phyloP scores from a whole-genome alignment of 352 stramenopile species.

The Phytophthora kernoviae region DNA sequence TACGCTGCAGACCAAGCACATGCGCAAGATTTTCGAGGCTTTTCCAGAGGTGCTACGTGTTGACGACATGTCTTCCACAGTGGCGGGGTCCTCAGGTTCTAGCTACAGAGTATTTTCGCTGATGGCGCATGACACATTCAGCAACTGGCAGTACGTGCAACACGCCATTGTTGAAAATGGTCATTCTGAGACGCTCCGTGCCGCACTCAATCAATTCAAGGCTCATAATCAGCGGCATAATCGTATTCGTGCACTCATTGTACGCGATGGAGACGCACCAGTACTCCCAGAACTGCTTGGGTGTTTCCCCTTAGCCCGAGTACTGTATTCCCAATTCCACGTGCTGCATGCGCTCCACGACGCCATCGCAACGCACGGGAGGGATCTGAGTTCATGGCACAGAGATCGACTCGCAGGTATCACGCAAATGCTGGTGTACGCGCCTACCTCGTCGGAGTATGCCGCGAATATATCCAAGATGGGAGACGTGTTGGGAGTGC shows the following conservation, averaged over 20 bases:
- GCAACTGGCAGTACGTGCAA: constrained; percentile 46
- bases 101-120: constrained; percentile 39
- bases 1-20: constrained; percentile 43
- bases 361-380: constrained; percentile 27
- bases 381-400: constrained; percentile 39
- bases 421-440: constrained; percentile 37
- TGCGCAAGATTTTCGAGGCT: constrained; percentile 37
- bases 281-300: constrained; percentile 20
- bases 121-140: constrained; percentile 35
- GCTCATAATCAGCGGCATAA: constrained; percentile 25
- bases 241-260: constrained; percentile 31
- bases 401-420: constrained; percentile 40
- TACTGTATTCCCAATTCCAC: constrained; percentile 47
- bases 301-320: constrained; percentile 27
- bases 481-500: constrained; percentile 31
- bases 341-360: constrained; percentile 36
- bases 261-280: constrained; percentile 17
- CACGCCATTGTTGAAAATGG: constrained; percentile 45
- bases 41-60: constrained; percentile 44
- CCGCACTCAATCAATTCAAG: constrained; percentile 38
- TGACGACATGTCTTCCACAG: constrained; percentile 9
- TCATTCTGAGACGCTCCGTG: constrained; percentile 30
- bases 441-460: constrained; percentile 32
- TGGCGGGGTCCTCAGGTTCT: constrained; percentile 6
- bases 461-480: constrained; percentile 30